Evolutionary conservation across 2,329 filamentous ascomycete species (phyloP).

Genomic region (Didymella arachidicola): DNA sequence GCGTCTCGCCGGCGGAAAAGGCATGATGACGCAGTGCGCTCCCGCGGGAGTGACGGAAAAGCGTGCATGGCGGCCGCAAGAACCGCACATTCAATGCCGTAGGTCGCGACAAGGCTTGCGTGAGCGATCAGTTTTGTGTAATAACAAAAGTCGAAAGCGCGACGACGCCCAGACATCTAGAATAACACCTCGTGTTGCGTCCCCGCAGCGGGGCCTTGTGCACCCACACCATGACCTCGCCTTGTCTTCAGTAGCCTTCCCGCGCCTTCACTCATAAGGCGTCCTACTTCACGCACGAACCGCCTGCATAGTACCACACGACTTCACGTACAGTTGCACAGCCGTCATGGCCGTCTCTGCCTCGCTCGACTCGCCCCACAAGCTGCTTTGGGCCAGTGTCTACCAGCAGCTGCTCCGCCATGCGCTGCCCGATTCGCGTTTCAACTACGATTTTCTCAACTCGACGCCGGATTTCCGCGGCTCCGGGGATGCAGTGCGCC

Average conservation of each 20-base stretch:
- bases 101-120: not conserved
- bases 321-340: not conserved
- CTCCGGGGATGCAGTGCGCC: conserved; percentile 46
- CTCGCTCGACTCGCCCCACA: conserved; percentile 25
- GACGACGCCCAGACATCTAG: not conserved
- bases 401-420: conserved; percentile 50
- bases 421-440: conserved; percentile 55
- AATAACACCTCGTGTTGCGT: conserved; percentile 1
- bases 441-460: conserved; percentile 54
- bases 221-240: not conserved
- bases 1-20: conserved; percentile 15
- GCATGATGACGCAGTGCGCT: conserved; percentile 7
- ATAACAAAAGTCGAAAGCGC: not conserved
- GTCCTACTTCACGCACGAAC: not conserved
- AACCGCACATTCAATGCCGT: not conserved
- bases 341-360: conserved; percentile 28
- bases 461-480: conserved; percentile 56
- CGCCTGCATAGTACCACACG: not conserved
- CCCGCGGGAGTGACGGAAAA: conserved; percentile 17
- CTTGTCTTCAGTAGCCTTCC: not conserved
- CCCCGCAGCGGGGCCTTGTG: conserved; percentile 14
- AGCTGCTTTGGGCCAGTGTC: conserved; percentile 40
- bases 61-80: not conserved
- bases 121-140: not conserved
- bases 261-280: not conserved